A percentile compares a stretch with the other conserved stretches of the same genome.
phyloP scores from a whole-genome alignment of 345 rosid species.

The Eucalyptus polyanthemos region DNA sequence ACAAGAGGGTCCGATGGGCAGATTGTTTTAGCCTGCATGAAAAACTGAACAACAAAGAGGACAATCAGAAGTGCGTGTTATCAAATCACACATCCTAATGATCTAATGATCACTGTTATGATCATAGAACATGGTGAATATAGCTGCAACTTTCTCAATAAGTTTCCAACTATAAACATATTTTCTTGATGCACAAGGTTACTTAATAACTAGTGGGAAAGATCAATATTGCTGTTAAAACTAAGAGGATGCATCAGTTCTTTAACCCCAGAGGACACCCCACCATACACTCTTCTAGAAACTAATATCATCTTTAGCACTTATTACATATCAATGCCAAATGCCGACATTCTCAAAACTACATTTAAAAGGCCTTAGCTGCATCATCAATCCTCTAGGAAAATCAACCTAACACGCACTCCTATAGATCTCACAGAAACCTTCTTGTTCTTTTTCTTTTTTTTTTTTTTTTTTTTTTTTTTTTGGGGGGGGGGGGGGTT shows the following conservation, averaged over 20 bases:
- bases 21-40: conserved; percentile 86
- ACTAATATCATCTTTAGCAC: not conserved
- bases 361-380: not conserved
- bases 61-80: not conserved
- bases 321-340: not conserved
- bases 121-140: not conserved
- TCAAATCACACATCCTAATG: not conserved
- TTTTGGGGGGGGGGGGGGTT: not conserved
- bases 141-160: not conserved
- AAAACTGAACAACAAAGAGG: conserved; percentile 40
- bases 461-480: too few species aligned
- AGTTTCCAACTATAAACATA: not conserved
- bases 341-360: not conserved
- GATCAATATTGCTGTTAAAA: not conserved
- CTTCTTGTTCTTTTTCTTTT: not conserved
- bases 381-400: not conserved
- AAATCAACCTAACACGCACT: not conserved
- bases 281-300: not conserved
- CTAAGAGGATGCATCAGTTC: not conserved
- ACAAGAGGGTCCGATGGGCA: conserved; percentile 95
- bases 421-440: not conserved
- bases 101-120: not conserved
- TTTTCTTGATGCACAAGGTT: not conserved
- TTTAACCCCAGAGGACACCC: not conserved
- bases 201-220: not conserved